Conservation (phyloP, 2,329 filamentous ascomycete genomes). For the Kalmusia sp. region DNA sequence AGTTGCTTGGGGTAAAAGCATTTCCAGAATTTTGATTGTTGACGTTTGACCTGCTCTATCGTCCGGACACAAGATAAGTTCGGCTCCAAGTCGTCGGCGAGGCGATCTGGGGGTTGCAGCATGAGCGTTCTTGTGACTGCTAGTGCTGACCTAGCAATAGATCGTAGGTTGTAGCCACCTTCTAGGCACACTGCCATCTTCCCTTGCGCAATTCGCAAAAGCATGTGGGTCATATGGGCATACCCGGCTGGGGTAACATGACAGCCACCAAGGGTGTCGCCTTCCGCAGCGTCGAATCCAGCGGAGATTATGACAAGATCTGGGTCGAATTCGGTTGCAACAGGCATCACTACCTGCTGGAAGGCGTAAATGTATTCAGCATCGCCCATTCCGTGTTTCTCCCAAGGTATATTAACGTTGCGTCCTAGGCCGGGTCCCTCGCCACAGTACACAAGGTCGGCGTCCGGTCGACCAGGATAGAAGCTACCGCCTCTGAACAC, state of each 20-base stretch:
- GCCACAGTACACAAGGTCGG: conserved; percentile 67
- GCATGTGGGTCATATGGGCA: conserved; percentile 98
- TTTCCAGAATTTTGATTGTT: conserved; percentile 78
- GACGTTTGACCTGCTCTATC: conserved; percentile 63
- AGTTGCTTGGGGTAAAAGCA: conserved; percentile 76
- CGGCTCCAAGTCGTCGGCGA: conserved; percentile 57
- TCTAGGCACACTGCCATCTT: conserved; percentile 93
- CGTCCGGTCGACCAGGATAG: conserved; percentile 73
- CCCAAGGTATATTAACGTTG: conserved; percentile 76
- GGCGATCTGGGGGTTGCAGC: conserved; percentile 83
- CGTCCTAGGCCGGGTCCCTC: conserved; percentile 64
- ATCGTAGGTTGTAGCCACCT: conserved; percentile 91
- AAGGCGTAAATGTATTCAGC: conserved; percentile 97
- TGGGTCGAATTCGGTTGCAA: conserved; percentile 90
- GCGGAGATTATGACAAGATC: conserved; percentile 95
- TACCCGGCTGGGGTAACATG: conserved; percentile 92
- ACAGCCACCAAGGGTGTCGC: conserved; percentile 90
- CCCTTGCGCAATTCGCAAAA: conserved; percentile 91
- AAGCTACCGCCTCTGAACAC: conserved; percentile 85
- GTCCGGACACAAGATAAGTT: conserved; percentile 59
- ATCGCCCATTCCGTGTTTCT: conserved; percentile 81
- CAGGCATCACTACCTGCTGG: conserved; percentile 94
- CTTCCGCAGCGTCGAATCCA: conserved; percentile 93
- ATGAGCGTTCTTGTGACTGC: conserved; percentile 92
- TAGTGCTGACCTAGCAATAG: conserved; percentile 90